A percentile compares a stretch with the other conserved stretches of the same genome.
phyloP scores from a whole-genome alignment of 139 green algal genomes.

The Edaphochlamys debaryana region DNA sequence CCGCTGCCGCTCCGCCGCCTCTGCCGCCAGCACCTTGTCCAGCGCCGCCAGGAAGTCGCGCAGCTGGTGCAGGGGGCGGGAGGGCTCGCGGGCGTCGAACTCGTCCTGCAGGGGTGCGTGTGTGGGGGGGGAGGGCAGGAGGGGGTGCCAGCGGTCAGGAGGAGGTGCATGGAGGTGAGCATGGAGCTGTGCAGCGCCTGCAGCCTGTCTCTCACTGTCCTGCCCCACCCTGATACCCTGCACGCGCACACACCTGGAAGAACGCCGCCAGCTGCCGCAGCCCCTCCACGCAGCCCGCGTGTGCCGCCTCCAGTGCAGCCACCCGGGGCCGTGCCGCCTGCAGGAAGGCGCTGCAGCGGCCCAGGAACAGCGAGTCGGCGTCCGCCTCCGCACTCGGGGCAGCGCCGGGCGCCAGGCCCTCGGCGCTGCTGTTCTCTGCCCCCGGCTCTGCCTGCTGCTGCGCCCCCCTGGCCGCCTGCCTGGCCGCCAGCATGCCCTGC shows the following conservation, averaged over 20 bases:
- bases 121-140: not conserved
- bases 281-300: not conserved
- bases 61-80: constrained; percentile 35
- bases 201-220: too few species aligned
- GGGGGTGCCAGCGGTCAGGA: too few species aligned
- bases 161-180: not conserved
- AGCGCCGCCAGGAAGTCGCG: constrained; percentile 29
- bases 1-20: constrained; percentile 11
- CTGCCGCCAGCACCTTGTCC: constrained; percentile 13
- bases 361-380: constrained; percentile 25
- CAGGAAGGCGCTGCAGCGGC: constrained; percentile 12
- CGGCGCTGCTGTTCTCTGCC: not conserved
- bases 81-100: constrained; percentile 48
- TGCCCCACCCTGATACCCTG: too few species aligned
- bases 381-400: not conserved
- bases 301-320: not conserved
- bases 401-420: not conserved
- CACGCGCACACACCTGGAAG: constrained; percentile 42
- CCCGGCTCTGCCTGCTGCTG: not conserved
- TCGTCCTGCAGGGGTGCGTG: constrained; percentile 23
- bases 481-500: not conserved
- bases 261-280: not conserved
- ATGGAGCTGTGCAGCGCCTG: too few species aligned
- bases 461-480: not conserved
- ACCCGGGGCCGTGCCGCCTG: not conserved